Evolutionary conservation across 805 yeast species (phyloP).

Genomic region (Pichia membranifaciens): DNA sequence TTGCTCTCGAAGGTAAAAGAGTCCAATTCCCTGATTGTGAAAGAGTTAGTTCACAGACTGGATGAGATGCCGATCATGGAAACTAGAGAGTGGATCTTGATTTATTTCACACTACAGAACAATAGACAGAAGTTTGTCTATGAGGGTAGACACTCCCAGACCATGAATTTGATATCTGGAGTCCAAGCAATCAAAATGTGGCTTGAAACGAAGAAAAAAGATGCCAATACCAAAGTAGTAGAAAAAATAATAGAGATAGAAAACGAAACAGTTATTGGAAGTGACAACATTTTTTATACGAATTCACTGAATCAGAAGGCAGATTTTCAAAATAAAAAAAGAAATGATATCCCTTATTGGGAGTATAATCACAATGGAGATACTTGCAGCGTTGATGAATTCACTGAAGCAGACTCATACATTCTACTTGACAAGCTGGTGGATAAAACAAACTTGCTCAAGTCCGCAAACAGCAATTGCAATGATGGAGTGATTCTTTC

Average conservation of each 20-base stretch:
- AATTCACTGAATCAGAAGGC: too few species aligned
- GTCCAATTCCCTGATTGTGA: constrained; percentile 4
- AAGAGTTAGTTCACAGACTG: constrained; percentile 22
- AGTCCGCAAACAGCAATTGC: not conserved
- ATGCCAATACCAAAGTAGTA: too few species aligned
- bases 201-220: constrained; percentile 15
- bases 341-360: too few species aligned
- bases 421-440: constrained; percentile 8
- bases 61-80: constrained; percentile 24
- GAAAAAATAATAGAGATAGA: not conserved
- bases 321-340: too few species aligned
- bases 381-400: not conserved
- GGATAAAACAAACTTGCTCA: not conserved
- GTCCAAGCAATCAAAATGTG: constrained; percentile 32
- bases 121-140: constrained; percentile 33
- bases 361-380: not conserved
- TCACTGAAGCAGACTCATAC: constrained; percentile 1
- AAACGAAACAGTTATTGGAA: not conserved
- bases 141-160: constrained; percentile 27
- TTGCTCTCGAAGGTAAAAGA: constrained; percentile 20
- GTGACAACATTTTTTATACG: too few species aligned
- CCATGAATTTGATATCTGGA: constrained; percentile 33
- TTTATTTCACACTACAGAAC: constrained; percentile 36
- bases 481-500: not conserved
- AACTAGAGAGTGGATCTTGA: constrained; percentile 36